Conservation (phyloP, 495 filamentous ascomycete genomes). For the Talaromyces liani region DNA sequence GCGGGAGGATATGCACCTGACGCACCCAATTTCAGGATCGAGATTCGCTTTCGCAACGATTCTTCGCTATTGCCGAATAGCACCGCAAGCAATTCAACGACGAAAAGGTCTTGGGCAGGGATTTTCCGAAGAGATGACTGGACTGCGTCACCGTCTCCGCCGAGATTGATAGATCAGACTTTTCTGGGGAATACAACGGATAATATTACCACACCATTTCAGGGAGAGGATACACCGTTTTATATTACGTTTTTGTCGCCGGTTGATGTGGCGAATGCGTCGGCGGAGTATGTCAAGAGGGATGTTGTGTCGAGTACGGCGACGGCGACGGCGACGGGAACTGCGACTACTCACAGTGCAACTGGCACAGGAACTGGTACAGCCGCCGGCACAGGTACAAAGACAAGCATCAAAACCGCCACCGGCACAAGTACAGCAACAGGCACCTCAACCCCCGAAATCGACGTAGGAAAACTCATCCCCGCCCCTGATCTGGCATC, state of each 20-base stretch:
- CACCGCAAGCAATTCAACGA: slow-evolving; percentile 22
- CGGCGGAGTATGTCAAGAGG: neutral
- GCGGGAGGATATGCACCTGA: slow-evolving; percentile 47
- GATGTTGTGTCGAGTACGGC: neutral
- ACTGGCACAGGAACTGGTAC: slow-evolving; percentile 1
- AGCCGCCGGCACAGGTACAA: neutral
- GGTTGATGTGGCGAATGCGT: slow-evolving; percentile 15
- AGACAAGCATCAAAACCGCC: neutral
- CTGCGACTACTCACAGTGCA: slow-evolving; percentile 3
- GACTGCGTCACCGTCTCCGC: slow-evolving; percentile 52
- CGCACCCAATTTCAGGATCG: slow-evolving; percentile 69
- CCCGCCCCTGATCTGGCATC: slow-evolving; percentile 51
- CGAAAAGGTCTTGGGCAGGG: slow-evolving; percentile 4
- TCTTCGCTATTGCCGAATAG: slow-evolving; percentile 34
- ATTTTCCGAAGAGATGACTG: slow-evolving; percentile 11
- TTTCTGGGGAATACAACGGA: slow-evolving; percentile 87
- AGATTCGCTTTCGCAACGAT: slow-evolving; percentile 74
- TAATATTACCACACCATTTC: slow-evolving; percentile 47
- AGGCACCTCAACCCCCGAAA: slow-evolving; percentile 14
- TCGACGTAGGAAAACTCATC: slow-evolving; percentile 46
- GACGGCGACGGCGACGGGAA: neutral
- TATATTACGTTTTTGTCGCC: slow-evolving; percentile 37
- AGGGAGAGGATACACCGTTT: slow-evolving; percentile 47
- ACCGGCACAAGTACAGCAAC: neutral
- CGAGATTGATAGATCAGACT: slow-evolving; percentile 56